Percentiles rank a stretch among this genome's conserved stretches.
phyloP scores from a whole-genome alignment of 495 filamentous ascomycete species.

The Neurospora cerealis region DNA sequence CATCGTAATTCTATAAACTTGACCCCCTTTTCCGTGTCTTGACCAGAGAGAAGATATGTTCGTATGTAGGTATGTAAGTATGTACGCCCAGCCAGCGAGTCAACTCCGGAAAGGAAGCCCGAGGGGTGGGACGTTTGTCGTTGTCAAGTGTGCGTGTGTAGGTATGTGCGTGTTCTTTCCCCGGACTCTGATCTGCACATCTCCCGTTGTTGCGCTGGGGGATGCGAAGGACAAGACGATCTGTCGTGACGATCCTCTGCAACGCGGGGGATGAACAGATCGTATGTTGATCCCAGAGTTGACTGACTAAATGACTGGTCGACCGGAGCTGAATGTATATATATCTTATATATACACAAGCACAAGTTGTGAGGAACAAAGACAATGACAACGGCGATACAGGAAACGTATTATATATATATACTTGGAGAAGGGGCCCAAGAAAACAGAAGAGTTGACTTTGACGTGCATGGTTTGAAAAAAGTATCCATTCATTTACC shows the following conservation, averaged over 20 bases:
- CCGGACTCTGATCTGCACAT: background rate
- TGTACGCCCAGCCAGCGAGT: background rate
- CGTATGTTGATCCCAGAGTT: background rate
- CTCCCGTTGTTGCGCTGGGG: background rate
- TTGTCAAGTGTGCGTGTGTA: background rate
- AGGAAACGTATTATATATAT: background rate
- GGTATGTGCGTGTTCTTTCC: background rate
- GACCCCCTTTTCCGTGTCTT: background rate
- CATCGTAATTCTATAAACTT: background rate
- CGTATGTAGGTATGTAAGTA: background rate
- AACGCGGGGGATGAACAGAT: background rate
- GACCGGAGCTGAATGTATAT: background rate
- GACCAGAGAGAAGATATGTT: background rate
- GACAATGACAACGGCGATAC: background rate
- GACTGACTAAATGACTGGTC: background rate
- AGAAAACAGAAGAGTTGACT: background rate
- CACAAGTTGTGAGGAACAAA: background rate
- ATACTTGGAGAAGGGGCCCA: background rate
- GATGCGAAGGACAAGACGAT: background rate
- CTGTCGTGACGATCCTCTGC: background rate
- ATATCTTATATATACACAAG: background rate
- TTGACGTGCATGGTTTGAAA: background rate
- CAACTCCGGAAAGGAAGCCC: background rate
- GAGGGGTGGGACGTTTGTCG: background rate
- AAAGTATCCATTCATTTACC: background rate